Evolutionary conservation across 2,329 filamentous ascomycete genomes (phyloP).

Genomic region (Neopestalotiopsis clavispora): DNA sequence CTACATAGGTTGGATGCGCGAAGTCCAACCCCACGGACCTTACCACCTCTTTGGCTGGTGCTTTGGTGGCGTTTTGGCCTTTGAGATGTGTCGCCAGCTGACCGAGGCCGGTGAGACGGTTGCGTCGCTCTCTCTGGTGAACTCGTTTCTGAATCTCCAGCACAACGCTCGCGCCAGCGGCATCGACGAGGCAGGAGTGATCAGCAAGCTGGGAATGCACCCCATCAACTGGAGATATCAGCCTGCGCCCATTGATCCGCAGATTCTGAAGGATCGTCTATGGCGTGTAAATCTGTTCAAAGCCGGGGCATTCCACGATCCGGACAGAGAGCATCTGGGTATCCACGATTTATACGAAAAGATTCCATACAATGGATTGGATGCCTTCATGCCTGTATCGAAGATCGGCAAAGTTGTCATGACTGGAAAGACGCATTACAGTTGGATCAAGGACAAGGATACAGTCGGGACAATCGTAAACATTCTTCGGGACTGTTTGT

Average conservation of each 20-base stretch:
- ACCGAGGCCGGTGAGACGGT: background rate
- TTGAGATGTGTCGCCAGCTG: background rate
- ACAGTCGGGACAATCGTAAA: background rate
- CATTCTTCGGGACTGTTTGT: background rate
- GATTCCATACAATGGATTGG: background rate
- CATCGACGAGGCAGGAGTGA: background rate
- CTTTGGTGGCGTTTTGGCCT: background rate
- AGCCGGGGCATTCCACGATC: background rate
- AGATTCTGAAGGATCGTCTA: background rate
- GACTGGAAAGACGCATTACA: background rate
- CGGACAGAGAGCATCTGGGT: background rate
- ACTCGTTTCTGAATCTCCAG: background rate
- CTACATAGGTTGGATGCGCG: background rate
- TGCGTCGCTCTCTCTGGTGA: background rate
- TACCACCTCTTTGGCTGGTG: conserved; percentile 2
- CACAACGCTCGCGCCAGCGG: background rate
- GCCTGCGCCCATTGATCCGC: background rate
- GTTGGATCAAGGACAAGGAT: background rate
- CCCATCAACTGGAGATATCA: background rate
- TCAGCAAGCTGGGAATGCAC: background rate
- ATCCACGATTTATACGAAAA: background rate
- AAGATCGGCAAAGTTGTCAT: background rate
- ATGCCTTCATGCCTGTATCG: background rate
- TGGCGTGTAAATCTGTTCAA: background rate
- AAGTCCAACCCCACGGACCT: background rate